Evolutionary conservation across 2,329 filamentous ascomycete genomes (phyloP).

Genomic region (Aspergillus chevalieri): DNA sequence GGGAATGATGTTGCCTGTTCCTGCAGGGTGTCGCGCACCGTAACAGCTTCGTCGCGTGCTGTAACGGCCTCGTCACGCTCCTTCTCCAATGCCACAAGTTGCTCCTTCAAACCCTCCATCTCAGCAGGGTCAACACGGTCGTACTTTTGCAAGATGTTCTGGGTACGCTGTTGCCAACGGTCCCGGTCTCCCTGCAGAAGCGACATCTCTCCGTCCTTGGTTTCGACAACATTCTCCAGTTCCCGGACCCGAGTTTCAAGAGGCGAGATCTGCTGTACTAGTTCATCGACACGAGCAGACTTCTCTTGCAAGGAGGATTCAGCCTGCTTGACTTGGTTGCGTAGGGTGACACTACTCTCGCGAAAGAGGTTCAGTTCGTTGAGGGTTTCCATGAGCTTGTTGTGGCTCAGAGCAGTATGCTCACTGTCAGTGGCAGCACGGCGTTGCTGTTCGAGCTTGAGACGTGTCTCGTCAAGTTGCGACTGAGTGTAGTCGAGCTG

Average conservation of each 20-base stretch:
- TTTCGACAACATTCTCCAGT: constrained; percentile 72
- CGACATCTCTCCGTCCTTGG: constrained; percentile 80
- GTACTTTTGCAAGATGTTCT: constrained; percentile 93
- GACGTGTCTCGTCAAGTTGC: constrained; percentile 79
- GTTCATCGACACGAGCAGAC: constrained; percentile 64
- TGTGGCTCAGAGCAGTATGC: constrained; percentile 69
- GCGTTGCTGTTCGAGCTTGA: constrained; percentile 88
- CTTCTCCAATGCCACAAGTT: constrained; percentile 59
- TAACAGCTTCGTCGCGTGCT: constrained; percentile 55
- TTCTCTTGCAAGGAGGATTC: constrained; percentile 72
- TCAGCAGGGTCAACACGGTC: constrained; percentile 92
- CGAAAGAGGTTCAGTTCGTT: constrained; percentile 94
- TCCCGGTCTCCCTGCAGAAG: constrained; percentile 87
- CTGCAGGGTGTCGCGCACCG: constrained; percentile 46
- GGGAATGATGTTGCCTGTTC: constrained; percentile 45
- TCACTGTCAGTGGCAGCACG: constrained; percentile 67
- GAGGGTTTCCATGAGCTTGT: constrained; percentile 87
- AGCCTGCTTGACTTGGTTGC: constrained; percentile 75
- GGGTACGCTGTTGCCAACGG: constrained; percentile 89
- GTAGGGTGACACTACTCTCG: constrained; percentile 86
- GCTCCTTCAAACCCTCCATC: constrained; percentile 79
- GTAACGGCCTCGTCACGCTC: constrained; percentile 62
- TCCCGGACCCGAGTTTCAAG: constrained; percentile 74
- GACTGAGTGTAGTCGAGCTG: constrained; percentile 81
- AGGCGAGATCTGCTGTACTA: constrained; percentile 71